Conservation (phyloP, 495 filamentous ascomycete genomes). For the Copromyces sp. region DNA sequence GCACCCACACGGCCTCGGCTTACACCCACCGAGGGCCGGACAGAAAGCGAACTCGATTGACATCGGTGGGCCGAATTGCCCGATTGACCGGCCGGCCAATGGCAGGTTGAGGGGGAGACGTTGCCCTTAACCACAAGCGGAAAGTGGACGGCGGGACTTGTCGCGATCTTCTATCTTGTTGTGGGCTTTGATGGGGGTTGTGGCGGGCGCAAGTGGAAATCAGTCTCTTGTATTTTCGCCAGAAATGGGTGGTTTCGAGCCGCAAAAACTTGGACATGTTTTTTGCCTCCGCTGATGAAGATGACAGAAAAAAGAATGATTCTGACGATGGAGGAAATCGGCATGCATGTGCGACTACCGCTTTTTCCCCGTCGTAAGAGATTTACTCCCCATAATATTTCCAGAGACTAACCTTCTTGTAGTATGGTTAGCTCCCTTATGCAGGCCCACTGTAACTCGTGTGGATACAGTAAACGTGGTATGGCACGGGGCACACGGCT, state of each 20-base stretch:
- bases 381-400: too few species aligned
- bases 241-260: not conserved
- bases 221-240: not conserved
- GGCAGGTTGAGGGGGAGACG: not conserved
- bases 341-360: not conserved
- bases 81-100: not conserved
- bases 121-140: not conserved
- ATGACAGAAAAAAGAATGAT: not conserved
- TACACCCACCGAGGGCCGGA: not conserved
- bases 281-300: not conserved
- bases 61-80: not conserved
- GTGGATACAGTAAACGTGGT: too few species aligned
- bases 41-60: not conserved
- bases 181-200: not conserved
- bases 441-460: too few species aligned
- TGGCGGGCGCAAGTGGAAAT: not conserved
- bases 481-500: too few species aligned
- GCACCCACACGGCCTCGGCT: not conserved
- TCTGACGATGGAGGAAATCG: not conserved
- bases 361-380: too few species aligned
- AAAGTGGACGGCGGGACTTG: not conserved
- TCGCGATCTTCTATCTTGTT: not conserved
- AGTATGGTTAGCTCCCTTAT: too few species aligned
- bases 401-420: too few species aligned
- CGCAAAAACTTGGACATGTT: not conserved